phyloP scores from a whole-genome alignment of 148 eudicot genomes.

The Fagopyrum homotropicum region DNA sequence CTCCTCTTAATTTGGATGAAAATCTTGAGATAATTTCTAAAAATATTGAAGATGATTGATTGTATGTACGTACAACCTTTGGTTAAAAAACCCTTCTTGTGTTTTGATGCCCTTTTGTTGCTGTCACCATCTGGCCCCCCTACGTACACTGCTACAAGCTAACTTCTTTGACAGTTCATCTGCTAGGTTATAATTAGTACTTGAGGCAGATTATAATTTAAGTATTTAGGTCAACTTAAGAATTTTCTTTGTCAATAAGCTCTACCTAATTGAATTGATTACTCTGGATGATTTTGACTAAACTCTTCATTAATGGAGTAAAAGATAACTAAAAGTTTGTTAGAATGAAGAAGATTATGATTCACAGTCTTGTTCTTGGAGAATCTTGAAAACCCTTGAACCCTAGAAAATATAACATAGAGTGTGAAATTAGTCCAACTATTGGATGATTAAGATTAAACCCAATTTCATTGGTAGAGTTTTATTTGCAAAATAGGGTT shows the following conservation, averaged over 20 bases:
- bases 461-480: too few species aligned
- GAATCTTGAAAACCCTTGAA: too few species aligned
- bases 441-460: too few species aligned
- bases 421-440: too few species aligned
- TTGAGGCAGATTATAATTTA: too few species aligned
- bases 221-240: neutral
- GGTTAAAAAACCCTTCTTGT: neutral
- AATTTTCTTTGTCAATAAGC: neutral
- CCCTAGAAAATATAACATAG: too few species aligned
- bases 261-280: neutral
- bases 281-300: neutral
- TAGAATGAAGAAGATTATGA: too few species aligned
- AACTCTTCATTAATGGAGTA: neutral
- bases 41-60: neutral
- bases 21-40: neutral
- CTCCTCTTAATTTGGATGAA: neutral
- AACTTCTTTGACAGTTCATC: neutral
- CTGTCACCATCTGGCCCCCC: too few species aligned
- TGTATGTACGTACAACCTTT: neutral
- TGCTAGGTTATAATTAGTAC: neutral
- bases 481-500: too few species aligned
- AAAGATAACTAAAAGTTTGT: too few species aligned
- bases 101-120: neutral
- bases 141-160: neutral
- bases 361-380: too few species aligned